Conservation (phyloP, 495 filamentous ascomycete genomes). For the Xylaria intraflava region DNA sequence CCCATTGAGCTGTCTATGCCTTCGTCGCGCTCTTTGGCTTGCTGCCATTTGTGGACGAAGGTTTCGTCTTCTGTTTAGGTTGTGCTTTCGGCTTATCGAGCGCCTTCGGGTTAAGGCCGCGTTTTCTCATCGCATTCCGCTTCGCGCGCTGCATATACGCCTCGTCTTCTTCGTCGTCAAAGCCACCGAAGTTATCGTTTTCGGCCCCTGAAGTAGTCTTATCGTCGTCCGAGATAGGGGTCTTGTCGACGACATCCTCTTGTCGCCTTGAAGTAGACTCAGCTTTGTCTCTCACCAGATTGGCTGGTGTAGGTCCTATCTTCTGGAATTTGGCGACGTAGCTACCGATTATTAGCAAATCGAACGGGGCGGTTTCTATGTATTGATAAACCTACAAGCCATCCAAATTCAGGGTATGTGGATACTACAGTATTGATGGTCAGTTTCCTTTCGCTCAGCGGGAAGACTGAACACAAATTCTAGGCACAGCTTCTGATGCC, state of each 20-base stretch:
- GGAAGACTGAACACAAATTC: neutral
- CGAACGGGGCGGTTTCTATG: neutral
- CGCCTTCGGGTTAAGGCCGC: constrained; percentile 48
- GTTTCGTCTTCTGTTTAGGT: constrained; percentile 18
- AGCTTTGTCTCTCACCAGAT: constrained; percentile 41
- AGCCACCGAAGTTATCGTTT: constrained; percentile 69
- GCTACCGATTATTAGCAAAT: constrained; percentile 17
- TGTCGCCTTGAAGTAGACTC: constrained; percentile 19
- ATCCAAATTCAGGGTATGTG: constrained; percentile 63
- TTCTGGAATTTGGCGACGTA: constrained; percentile 98
- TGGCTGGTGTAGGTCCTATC: constrained; percentile 62
- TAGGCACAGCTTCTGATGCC: neutral
- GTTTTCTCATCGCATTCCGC: constrained; percentile 49
- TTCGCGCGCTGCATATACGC: constrained; percentile 72
- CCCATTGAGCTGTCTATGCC: no score
- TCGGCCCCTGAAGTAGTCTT: constrained; percentile 23
- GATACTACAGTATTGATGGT: constrained; percentile 1
- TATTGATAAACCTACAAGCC: constrained; percentile 52
- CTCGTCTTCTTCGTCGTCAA: constrained; percentile 77
- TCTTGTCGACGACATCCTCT: constrained; percentile 42
- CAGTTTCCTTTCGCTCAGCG: constrained; percentile 32
- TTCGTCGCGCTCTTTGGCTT: constrained; percentile 16
- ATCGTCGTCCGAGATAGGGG: constrained; percentile 41
- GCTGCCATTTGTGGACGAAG: constrained; percentile 25
- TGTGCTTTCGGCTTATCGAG: constrained; percentile 30